phyloP scores from a whole-genome alignment of 2,329 filamentous ascomycete species.

The Xylariaceae sp. region DNA sequence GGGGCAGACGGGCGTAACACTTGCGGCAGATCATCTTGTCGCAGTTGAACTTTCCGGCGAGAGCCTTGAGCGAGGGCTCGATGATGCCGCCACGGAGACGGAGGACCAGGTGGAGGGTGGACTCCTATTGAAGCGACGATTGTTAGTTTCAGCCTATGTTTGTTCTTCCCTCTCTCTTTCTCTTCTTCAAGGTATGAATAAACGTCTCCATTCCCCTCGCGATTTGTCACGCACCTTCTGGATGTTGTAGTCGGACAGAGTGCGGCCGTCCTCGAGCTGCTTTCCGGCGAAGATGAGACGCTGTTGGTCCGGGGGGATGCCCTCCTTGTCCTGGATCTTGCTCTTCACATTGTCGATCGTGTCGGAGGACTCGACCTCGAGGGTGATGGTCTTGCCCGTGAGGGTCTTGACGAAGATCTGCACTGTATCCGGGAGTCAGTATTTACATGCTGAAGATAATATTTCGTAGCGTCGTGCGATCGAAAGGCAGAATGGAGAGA shows the following conservation, averaged over 20 bases:
- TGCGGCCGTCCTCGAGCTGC: slow-evolving; percentile 98
- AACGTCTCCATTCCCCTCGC: too few relatives aligned
- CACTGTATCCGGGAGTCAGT: slow-evolving; percentile 61
- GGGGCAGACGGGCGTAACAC: slow-evolving; percentile 83
- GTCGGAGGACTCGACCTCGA: slow-evolving; percentile 98
- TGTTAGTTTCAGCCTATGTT: neutral
- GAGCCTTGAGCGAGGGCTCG: slow-evolving; percentile 96
- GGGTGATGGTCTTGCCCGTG: slow-evolving; percentile 99
- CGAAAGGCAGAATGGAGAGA: neutral
- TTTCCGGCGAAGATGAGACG: slow-evolving; percentile 98
- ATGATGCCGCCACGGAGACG: slow-evolving; percentile 99
- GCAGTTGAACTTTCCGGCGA: slow-evolving; percentile 99
- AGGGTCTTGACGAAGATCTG: slow-evolving; percentile 99
- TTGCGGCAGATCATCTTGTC: slow-evolving; percentile 99
- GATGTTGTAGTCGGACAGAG: slow-evolving; percentile 98
- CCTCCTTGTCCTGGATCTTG: slow-evolving; percentile 99
- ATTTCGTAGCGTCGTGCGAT: neutral
- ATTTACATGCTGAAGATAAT: neutral
- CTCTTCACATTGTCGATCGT: slow-evolving; percentile 99
- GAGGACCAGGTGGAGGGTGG: slow-evolving; percentile 96
- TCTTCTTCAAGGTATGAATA: too few relatives aligned
- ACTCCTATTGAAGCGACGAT: slow-evolving; percentile 60
- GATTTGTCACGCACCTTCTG: too few relatives aligned
- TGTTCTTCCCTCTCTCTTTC: neutral
- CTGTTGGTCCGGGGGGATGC: slow-evolving; percentile 96